These are phyloP conservation scores for Pseudoperonospora humuli DNA, from an alignment of 352 stramenopile species.

Conservation along the genomic window DNA sequence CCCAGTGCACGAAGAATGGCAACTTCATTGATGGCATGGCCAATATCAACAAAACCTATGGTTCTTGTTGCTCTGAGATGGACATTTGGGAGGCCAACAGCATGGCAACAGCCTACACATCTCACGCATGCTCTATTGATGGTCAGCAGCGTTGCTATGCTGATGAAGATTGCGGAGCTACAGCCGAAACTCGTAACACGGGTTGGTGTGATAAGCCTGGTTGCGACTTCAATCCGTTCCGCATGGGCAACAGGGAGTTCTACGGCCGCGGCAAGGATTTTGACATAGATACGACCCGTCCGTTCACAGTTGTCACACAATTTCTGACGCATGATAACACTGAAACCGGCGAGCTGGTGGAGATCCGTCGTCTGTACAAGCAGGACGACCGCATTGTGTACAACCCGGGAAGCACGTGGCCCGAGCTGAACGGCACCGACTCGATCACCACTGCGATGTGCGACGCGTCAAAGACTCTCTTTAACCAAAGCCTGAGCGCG, in stretches of 20 bases:
- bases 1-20: constrained; percentile 44
- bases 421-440: constrained; percentile 12
- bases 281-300: constrained; percentile 16
- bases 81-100: constrained; percentile 55
- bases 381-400: constrained; percentile 11
- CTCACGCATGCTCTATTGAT: constrained; percentile 31
- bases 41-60: constrained; percentile 43
- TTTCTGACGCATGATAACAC: constrained; percentile 22
- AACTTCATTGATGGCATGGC: constrained; percentile 63
- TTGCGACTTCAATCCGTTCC: constrained; percentile 24
- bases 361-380: constrained; percentile 17
- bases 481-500: constrained; percentile 36
- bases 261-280: constrained; percentile 15
- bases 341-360: constrained; percentile 7
- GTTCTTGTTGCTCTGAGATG: constrained; percentile 50
- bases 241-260: constrained; percentile 25
- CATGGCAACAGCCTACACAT: constrained; percentile 33
- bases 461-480: constrained; percentile 14
- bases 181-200: constrained; percentile 15
- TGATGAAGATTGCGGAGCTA: constrained; percentile 8
- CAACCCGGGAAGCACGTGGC: constrained; percentile 11
- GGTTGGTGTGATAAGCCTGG: constrained; percentile 23
- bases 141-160: constrained; percentile 20
- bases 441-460: constrained; percentile 18
- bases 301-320: constrained; percentile 20